Evolutionary conservation across 768 basidiomycete species (phyloP), one percentile per base, ranked within the genome.

Genomic region (Clathrus columnatus): DNA sequence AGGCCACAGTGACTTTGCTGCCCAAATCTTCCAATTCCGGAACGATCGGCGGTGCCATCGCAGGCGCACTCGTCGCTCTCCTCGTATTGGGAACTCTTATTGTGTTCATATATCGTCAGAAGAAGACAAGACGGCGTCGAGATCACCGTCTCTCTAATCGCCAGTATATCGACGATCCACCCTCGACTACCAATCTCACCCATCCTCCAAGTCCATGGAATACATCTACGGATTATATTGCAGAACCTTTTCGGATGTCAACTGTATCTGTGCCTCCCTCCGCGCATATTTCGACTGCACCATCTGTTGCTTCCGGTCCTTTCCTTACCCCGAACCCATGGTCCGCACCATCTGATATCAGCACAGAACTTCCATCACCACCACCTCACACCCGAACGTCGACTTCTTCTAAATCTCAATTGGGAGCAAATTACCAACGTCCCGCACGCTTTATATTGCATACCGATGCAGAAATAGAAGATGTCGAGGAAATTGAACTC

Each of bases 401-500:
- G 17, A 6, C 29, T 26, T 36, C 49, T 36, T 51, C 43, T 7
- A 28, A 23, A 24, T n/a, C 26, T 14, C 10, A 21, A 23, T 18
- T 48, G 26, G 26, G 26, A 7, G 23, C 45, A 23, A 17, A 17
- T 14, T 48, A 16, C 60, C 72, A 66, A 45, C 68, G 75, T 4
- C 69, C 58, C 5, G 21, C 82, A 20, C 77, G 83, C 47, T 84
- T 80, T 64, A 73, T 87, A 55, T 60, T 87, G 5, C 85, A 88
- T 60, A 83, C 80, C 2, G 87, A 87, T 63, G 59, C 56, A 2
- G 59, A 56, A 17, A 76, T 75, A 7, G 84, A 85, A 51, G 85
- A 87, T 61, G 68, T 63, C 11, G 84, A 75, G 5, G 68, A 85
- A 20, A 74, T 87, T 5, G 87, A 89, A 68, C 74, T 87, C n/a